Conservation (phyloP, 2,329 filamentous ascomycete species). For the Colletotrichum zoysiae region DNA sequence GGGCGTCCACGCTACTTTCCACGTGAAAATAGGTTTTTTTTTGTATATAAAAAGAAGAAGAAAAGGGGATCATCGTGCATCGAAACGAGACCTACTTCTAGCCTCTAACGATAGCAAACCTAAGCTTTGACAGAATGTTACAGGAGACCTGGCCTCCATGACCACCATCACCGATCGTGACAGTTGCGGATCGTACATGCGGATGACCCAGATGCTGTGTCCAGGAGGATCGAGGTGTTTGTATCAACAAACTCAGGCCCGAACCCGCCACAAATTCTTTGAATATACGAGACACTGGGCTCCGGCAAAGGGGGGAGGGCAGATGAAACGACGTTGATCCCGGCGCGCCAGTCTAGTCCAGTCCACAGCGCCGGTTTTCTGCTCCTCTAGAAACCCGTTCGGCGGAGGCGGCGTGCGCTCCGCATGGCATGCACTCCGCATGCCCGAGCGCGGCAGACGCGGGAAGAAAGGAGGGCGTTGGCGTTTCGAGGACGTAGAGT, state of each 20-base stretch:
- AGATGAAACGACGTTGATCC: not conserved
- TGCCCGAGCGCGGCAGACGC: conserved; percentile 24
- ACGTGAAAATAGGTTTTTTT: not conserved
- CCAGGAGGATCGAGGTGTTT: no score
- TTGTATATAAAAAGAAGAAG: no score
- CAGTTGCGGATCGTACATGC: not conserved
- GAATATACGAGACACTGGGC: conserved; percentile 16
- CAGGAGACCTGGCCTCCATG: no score
- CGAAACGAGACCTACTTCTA: not conserved
- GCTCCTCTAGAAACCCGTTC: not conserved
- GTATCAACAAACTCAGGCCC: no score
- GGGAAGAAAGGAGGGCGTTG: not conserved
- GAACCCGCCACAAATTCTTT: conserved; percentile 14
- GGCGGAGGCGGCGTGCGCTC: conserved; percentile 7
- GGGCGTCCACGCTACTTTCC: not conserved
- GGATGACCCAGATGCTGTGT: not conserved
- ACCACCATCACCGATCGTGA: not conserved
- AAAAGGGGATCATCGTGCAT: not conserved
- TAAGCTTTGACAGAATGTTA: not conserved
- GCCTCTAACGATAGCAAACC: not conserved
- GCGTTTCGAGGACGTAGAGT: conserved; percentile 1
- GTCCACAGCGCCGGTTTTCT: conserved; percentile 1
- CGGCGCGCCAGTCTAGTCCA: not conserved
- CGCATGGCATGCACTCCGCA: conserved; percentile 4
- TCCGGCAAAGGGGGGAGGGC: no score